Evolutionary conservation across 495 filamentous ascomycete species (phyloP).

Genomic region (Aspergillus bertholletiae): DNA sequence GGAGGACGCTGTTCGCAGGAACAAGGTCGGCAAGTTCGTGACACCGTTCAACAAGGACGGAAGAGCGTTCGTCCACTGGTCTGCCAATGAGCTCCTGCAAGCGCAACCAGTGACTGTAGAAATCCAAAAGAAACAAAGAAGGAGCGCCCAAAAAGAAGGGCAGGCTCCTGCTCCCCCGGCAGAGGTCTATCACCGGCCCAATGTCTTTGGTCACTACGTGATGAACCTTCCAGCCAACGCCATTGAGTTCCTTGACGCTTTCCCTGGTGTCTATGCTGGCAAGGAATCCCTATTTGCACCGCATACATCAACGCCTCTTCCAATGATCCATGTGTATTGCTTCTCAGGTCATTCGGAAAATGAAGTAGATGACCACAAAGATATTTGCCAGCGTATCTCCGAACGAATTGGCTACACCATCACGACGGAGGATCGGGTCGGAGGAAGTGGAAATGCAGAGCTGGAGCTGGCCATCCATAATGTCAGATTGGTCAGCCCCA

Average conservation of each 20-base stretch:
- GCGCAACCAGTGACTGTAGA: slow-evolving; percentile 41
- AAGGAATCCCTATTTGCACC: slow-evolving; percentile 63
- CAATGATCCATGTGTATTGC: slow-evolving; percentile 88
- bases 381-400: slow-evolving; percentile 69
- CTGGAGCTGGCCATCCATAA: slow-evolving; percentile 65
- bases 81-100: slow-evolving; percentile 58
- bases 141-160: slow-evolving; percentile 15
- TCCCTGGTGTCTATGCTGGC: slow-evolving; percentile 74
- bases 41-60: slow-evolving; percentile 78
- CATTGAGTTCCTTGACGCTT: slow-evolving; percentile 79
- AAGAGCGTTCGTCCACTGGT: slow-evolving; percentile 67
- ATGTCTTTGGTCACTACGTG: slow-evolving; percentile 80
- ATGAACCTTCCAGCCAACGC: slow-evolving; percentile 96
- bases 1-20: slow-evolving; percentile 62
- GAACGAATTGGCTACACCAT: slow-evolving; percentile 59
- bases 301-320: slow-evolving; percentile 55
- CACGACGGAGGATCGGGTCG: slow-evolving; percentile 51
- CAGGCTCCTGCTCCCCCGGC: slow-evolving; percentile 31
- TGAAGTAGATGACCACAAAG: slow-evolving; percentile 53
- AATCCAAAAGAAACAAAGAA: slow-evolving; percentile 31
- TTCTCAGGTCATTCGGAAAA: slow-evolving; percentile 75
- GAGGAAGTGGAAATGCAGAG: slow-evolving; percentile 38
- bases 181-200: slow-evolving; percentile 53
- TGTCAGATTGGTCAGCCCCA: slow-evolving; percentile 85
- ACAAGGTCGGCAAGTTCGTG: slow-evolving; percentile 79